Evolutionary conservation across 306 rosid species (phyloP).

Genomic region (Morella rubra): DNA sequence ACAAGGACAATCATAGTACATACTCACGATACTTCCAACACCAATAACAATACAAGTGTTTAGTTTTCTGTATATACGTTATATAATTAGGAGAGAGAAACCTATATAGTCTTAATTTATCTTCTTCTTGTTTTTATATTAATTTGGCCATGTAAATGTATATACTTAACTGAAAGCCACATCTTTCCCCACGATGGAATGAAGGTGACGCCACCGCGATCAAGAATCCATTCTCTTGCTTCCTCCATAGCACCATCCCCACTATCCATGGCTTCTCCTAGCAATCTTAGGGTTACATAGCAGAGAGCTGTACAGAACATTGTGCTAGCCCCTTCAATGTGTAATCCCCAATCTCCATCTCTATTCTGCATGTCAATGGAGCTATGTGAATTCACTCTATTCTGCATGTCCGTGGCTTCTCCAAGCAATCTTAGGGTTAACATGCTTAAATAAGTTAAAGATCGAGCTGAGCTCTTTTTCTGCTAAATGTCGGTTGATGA

Average conservation of each 20-base stretch:
- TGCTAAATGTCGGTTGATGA: no score
- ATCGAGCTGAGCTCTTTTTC: no score
- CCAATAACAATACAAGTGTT: neutral
- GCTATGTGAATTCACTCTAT: neutral
- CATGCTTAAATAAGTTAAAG: neutral
- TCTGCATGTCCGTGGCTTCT: no score
- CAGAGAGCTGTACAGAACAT: constrained; percentile 66
- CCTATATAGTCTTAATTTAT: no score
- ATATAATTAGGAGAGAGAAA: neutral
- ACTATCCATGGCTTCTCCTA: constrained; percentile 58
- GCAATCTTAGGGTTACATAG: constrained; percentile 56
- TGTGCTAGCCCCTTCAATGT: constrained; percentile 73
- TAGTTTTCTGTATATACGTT: neutral
- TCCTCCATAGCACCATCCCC: constrained; percentile 43
- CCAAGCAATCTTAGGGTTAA: neutral
- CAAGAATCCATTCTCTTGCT: constrained; percentile 74
- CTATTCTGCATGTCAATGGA: constrained; percentile 37
- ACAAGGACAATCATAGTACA: neutral
- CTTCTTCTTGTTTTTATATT: neutral
- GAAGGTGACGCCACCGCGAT: constrained; percentile 56
- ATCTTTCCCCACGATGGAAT: constrained; percentile 82
- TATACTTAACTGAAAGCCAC: constrained; percentile 66
- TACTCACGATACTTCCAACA: neutral
- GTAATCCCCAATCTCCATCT: constrained; percentile 95
- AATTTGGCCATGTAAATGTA: neutral